Conservation (phyloP, 2,329 filamentous ascomycete species). For the Cadophora sp. region DNA sequence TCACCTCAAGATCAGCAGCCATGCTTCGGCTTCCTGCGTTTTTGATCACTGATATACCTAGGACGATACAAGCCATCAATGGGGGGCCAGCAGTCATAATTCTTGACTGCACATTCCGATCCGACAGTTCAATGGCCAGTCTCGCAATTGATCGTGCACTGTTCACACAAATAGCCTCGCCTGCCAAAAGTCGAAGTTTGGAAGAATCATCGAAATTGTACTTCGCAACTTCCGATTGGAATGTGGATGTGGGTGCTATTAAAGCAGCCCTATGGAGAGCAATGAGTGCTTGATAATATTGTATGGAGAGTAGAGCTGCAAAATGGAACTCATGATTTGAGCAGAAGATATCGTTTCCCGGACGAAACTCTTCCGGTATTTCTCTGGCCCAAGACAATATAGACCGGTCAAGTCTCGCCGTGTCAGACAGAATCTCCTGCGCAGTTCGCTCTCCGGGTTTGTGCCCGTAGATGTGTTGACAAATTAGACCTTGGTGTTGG, state of each 20-base stretch:
- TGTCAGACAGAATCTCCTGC: slow-evolving; percentile 7
- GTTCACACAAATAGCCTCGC: slow-evolving; percentile 12
- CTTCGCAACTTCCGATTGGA: slow-evolving; percentile 3
- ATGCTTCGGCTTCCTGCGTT: slow-evolving; percentile 8
- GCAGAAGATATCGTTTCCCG: slow-evolving; percentile 6
- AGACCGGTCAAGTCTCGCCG: slow-evolving; percentile 1
- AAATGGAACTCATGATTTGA: slow-evolving; percentile 5
- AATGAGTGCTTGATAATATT: slow-evolving; percentile 17
- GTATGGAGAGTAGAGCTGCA: slow-evolving; percentile 8
- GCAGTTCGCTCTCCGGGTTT: slow-evolving; percentile 9
- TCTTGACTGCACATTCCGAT: slow-evolving; percentile 14
- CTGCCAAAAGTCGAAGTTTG: slow-evolving; percentile 6
- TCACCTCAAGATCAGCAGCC: slow-evolving; percentile 14
- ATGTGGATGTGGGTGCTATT: not conserved
- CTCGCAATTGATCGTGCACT: slow-evolving; percentile 14
- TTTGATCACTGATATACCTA: slow-evolving; percentile 10
- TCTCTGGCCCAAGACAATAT: slow-evolving; percentile 7
- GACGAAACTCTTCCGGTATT: slow-evolving; percentile 13
- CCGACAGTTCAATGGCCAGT: slow-evolving; percentile 13
- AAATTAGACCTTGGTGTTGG: slow-evolving; percentile 7
- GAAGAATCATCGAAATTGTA: slow-evolving; percentile 6
- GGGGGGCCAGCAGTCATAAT: slow-evolving; percentile 7
- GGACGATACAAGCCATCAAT: slow-evolving; percentile 11
- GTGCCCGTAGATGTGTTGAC: slow-evolving; percentile 17
- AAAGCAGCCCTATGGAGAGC: slow-evolving; percentile 10